Evolutionary conservation across 1,284 basidiomycete genomes (phyloP), one percentile per base, ranked within the genome.

Genomic region (Cryptococcus maquisensis): DNA sequence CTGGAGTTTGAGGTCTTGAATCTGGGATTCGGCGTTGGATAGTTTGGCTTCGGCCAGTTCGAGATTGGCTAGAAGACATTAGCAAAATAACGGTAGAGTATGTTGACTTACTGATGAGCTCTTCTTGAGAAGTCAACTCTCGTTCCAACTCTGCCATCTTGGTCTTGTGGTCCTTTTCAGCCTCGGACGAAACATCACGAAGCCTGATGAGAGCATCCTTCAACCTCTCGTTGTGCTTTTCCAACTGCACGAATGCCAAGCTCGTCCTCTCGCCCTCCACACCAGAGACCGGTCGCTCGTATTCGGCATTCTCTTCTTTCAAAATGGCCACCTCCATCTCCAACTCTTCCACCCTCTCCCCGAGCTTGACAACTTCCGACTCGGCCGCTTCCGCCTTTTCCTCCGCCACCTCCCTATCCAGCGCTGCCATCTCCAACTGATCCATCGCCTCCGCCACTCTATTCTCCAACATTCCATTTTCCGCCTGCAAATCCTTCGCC

Each of bases 351-450:
- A 90, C 64, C 62, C 81, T 82, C 74, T 96, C 93, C 60, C 82
- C 87, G 51, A 87, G 71, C 41, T 85, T 85, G 59, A 88, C 88
- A 28, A 93, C 66, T 64, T 94, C 90, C 0, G 79, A 73, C 70
- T 91, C 86, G 0, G 86, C 85, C 0, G 84, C 74, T 71, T 98
- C 95, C 0, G 89, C 86, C 62, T 86, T 85, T 73, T 98, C 95
- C 72, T 98, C 96, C 0, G 95, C 95, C 50, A 98, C 86, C 74
- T 99, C 96, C 73, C 93, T 92, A 73, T 99, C 96, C 60, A 99
- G 77, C 79, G 91, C 90, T 3, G 86, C 82, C 85, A 98, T 92
- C 77, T 99, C 96, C 37, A 98, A 78, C 71, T 93, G 89, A 63
- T 97, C 94, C 52, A 87, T 84, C 2, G 86, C 73, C 65, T 95